Evolutionary conservation across 2,329 filamentous ascomycete species (phyloP).

Genomic region (Acrocalymma vagum): DNA sequence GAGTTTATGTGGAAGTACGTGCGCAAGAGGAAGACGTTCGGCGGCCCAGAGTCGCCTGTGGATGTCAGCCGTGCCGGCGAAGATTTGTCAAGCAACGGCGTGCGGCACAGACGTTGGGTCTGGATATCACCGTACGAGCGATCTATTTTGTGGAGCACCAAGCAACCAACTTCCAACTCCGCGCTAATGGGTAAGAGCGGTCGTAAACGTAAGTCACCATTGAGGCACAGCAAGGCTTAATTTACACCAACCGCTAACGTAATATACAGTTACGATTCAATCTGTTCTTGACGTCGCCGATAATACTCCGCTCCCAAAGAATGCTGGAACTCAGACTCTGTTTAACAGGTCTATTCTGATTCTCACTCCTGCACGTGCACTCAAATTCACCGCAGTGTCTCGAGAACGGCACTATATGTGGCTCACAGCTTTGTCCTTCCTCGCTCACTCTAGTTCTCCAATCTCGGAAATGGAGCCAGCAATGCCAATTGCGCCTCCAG

Average conservation of each 20-base stretch:
- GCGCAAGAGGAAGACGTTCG: constrained; percentile 88
- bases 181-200: constrained; percentile 94
- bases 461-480: constrained; percentile 75
- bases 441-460: constrained; percentile 86
- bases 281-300: constrained; percentile 98
- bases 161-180: constrained; percentile 88
- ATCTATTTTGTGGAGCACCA: constrained; percentile 97
- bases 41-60: constrained; percentile 67
- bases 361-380: constrained; percentile 86
- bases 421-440: constrained; percentile 92
- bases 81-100: constrained; percentile 73
- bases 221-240: background rate
- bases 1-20: constrained; percentile 98
- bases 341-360: constrained; percentile 97
- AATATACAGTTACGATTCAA: constrained; percentile 80
- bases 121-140: constrained; percentile 98
- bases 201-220: constrained; percentile 79
- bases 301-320: constrained; percentile 84
- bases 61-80: constrained; percentile 63
- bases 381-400: constrained; percentile 90
- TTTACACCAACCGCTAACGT: constrained; percentile 21
- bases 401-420: constrained; percentile 92
- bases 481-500: constrained; percentile 51
- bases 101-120: constrained; percentile 93
- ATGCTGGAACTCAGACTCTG: constrained; percentile 61